Conservation (phyloP, 345 rosid species). For the Psidium friedrichsthalianum region DNA sequence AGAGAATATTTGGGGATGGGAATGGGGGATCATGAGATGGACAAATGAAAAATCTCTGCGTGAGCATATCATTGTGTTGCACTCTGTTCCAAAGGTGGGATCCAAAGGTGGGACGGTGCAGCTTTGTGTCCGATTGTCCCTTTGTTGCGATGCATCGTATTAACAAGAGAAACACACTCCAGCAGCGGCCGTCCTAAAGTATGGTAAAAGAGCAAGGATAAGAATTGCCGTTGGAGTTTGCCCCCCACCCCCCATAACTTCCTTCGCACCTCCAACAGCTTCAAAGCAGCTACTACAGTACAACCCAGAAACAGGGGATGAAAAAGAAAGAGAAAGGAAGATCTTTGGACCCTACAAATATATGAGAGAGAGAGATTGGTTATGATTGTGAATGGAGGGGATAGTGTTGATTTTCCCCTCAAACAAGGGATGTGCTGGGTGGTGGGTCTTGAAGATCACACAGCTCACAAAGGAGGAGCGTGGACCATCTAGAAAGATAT, state of each 20-base stretch:
- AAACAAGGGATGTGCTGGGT: slow-evolving; percentile 1
- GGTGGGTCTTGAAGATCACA: background rate
- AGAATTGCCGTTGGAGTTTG: background rate
- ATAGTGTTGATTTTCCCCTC: background rate
- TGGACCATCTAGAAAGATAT: background rate
- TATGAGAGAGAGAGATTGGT: background rate
- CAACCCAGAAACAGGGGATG: background rate
- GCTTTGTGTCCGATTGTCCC: background rate
- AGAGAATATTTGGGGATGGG: background rate
- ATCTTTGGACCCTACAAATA: background rate
- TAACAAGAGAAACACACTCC: background rate
- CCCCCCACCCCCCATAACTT: background rate
- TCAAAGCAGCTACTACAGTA: background rate
- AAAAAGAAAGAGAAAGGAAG: background rate
- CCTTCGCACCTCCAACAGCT: background rate
- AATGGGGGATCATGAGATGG: background rate
- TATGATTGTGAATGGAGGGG: background rate
- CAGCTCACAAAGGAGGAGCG: background rate
- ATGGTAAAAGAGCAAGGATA: background rate
- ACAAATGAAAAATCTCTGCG: background rate
- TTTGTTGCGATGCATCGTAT: background rate
- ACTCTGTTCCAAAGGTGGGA: background rate
- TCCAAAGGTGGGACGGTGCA: background rate
- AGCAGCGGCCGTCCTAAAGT: background rate
- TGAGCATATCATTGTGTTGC: background rate